A percentile compares a stretch with the other conserved stretches of the same genome.
Conservation (phyloP, 495 filamentous ascomycete genomes). For the Entonaema liquescens region DNA sequence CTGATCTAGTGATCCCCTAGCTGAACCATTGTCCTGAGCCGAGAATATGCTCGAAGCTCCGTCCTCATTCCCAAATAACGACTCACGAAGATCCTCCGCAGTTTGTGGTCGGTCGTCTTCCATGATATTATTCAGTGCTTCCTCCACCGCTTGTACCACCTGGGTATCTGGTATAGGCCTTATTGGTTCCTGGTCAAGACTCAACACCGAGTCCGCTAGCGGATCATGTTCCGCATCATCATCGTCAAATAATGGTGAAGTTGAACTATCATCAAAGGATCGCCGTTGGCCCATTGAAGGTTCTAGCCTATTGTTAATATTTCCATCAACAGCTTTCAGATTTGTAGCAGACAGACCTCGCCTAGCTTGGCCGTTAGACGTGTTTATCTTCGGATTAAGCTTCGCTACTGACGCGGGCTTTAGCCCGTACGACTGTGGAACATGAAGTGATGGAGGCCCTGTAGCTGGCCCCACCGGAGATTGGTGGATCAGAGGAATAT, state of each 20-base stretch:
- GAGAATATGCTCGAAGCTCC: conserved; percentile 60
- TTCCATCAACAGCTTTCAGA: conserved; percentile 46
- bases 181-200: conserved; percentile 57
- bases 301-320: conserved; percentile 48
- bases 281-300: conserved; percentile 48
- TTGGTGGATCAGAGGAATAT: conserved; percentile 36
- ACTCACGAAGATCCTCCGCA: conserved; percentile 68
- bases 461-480: conserved; percentile 37
- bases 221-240: conserved; percentile 62
- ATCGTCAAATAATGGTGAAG: conserved; percentile 62
- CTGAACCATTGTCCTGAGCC: conserved; percentile 53
- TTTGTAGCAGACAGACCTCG: conserved; percentile 59
- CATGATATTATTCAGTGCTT: conserved; percentile 93
- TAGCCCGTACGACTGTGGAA: conserved; percentile 46
- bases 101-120: conserved; percentile 70
- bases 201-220: conserved; percentile 62
- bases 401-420: conserved; percentile 54
- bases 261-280: conserved; percentile 58
- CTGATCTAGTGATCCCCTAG: conserved; percentile 67
- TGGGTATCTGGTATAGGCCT: conserved; percentile 59
- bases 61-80: conserved; percentile 63
- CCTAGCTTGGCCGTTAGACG: conserved; percentile 40
- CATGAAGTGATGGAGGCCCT: conserved; percentile 44
- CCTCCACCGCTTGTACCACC: conserved; percentile 92
- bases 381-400: conserved; percentile 49